Evolutionary conservation across 148 eudicot species (phyloP).

Genomic region (Agrostemma githago): DNA sequence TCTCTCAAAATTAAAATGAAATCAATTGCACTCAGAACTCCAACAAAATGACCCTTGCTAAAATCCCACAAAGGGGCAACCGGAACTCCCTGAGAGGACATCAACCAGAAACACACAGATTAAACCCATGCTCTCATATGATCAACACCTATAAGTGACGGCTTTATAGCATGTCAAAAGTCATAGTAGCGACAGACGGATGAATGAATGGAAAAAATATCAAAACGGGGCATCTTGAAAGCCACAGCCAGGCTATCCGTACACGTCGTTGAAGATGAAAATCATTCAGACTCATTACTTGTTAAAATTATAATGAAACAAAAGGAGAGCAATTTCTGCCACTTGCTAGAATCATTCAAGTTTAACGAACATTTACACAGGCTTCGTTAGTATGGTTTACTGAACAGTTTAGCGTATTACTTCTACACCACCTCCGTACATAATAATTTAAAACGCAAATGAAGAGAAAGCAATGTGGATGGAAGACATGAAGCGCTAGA

Average conservation of each 20-base stretch:
- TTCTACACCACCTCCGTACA: neutral
- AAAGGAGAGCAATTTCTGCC: neutral
- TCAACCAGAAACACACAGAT: slow-evolving; percentile 9
- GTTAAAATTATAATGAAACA: neutral
- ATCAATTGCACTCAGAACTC: slow-evolving; percentile 84
- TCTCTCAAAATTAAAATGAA: slow-evolving; percentile 87
- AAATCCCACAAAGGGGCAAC: slow-evolving; percentile 95
- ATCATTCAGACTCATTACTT: neutral
- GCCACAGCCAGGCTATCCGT: neutral
- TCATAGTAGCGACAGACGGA: neutral
- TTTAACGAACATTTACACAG: neutral
- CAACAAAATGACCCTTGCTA: slow-evolving; percentile 66
- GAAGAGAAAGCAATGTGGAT: neutral
- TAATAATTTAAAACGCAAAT: neutral
- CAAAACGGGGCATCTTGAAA: neutral
- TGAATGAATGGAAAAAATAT: neutral
- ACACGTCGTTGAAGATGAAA: neutral
- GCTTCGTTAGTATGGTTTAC: neutral
- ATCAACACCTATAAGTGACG: neutral
- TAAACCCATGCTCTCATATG: slow-evolving; percentile 2
- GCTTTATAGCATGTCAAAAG: neutral
- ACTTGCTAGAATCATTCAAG: neutral
- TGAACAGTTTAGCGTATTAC: neutral
- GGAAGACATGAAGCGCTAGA: neutral
- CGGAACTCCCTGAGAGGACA: slow-evolving; percentile 65